Conservation (phyloP, 1,139 yeast genomes). For the Sugiyamaella novakii region DNA sequence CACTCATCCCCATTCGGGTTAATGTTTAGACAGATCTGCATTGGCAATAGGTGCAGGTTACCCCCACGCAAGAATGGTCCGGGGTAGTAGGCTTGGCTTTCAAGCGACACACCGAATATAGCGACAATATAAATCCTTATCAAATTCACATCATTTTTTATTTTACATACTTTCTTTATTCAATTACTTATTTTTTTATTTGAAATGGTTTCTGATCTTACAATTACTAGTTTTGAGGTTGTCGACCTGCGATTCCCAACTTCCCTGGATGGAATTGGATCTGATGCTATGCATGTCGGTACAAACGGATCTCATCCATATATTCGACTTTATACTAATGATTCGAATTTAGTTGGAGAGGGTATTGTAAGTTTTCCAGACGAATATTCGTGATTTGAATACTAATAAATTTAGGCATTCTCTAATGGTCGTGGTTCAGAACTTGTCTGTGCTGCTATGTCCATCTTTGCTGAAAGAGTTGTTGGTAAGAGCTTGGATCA, state of each 20-base stretch:
- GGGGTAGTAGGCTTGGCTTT: no score
- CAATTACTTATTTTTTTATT: background rate
- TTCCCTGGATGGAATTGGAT: slow-evolving; percentile 42
- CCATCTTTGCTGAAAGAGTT: slow-evolving; percentile 33
- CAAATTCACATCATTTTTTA: slow-evolving; percentile 1
- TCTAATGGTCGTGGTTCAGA: slow-evolving; percentile 38
- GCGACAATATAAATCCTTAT: no score
- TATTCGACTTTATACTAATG: slow-evolving; percentile 29
- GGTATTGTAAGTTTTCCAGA: slow-evolving; percentile 29
- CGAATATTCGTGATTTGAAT: background rate
- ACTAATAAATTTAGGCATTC: slow-evolving; percentile 27
- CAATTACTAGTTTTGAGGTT: slow-evolving; percentile 37
- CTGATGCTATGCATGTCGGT: slow-evolving; percentile 45
- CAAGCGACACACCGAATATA: no score
- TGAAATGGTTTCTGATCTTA: slow-evolving; percentile 24
- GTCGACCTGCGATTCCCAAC: slow-evolving; percentile 43
- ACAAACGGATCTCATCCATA: slow-evolving; percentile 42
- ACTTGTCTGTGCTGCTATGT: slow-evolving; percentile 34
- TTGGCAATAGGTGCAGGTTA: no score
- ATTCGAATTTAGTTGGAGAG: slow-evolving; percentile 32
- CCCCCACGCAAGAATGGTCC: background rate
- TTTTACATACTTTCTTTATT: background rate
- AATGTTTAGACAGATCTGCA: no score
- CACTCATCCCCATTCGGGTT: slow-evolving; percentile 12
- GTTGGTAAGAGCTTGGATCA: slow-evolving; percentile 35